A percentile compares a stretch with the other conserved stretches of the same genome.
phyloP scores from a whole-genome alignment of 345 rosid species.

The Bruguiera sexangula region DNA sequence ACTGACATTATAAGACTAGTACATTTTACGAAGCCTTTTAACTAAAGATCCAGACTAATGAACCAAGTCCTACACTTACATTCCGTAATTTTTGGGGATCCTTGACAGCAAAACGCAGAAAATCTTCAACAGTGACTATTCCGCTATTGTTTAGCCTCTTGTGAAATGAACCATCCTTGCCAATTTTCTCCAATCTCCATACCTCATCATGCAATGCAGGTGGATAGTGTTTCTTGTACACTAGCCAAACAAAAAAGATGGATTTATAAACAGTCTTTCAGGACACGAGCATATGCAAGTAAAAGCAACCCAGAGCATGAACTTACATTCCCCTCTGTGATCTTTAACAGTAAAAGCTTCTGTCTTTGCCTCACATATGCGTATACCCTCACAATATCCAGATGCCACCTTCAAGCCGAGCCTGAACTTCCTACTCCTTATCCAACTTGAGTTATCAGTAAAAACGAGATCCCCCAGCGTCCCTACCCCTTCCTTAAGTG shows the following conservation, averaged over 20 bases:
- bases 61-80: constrained; percentile 51
- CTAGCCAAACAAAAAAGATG: constrained; percentile 36
- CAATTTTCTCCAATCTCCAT: constrained; percentile 99
- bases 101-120: constrained; percentile 66
- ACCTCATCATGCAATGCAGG: constrained; percentile 82
- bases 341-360: constrained; percentile 97
- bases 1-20: constrained; percentile 25
- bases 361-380: constrained; percentile 91
- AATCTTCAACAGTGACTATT: constrained; percentile 71
- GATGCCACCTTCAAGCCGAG: constrained; percentile 76
- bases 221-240: constrained; percentile 99
- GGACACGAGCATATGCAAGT: background rate
- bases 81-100: constrained; percentile 68
- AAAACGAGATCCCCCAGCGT: constrained; percentile 83
- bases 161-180: constrained; percentile 98
- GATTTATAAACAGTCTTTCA: background rate
- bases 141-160: constrained; percentile 53
- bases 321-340: constrained; percentile 94
- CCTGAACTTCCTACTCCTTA: constrained; percentile 93
- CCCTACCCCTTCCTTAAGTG: constrained; percentile 97
- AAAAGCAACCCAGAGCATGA: background rate
- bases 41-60: constrained; percentile 23
- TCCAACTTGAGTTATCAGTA: constrained; percentile 99
- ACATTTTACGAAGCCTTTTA: constrained; percentile 2
- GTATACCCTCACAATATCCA: constrained; percentile 77